Evolutionary conservation across 2,329 filamentous ascomycete species (phyloP).

Genomic region (Diaporthe sp.): DNA sequence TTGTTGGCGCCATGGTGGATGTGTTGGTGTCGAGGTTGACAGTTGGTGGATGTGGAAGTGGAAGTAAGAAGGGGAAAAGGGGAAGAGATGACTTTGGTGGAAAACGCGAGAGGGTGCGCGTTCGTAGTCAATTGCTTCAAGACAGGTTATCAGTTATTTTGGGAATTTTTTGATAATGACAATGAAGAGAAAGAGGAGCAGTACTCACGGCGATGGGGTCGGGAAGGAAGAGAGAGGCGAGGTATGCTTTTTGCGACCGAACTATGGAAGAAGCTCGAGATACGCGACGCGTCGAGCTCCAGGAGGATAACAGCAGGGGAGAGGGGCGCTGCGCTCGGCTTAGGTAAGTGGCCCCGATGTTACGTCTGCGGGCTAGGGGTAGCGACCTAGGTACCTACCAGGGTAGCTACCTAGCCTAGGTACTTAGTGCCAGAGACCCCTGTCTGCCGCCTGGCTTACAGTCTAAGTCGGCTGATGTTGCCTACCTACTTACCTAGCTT

Average conservation of each 20-base stretch:
- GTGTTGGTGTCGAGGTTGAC: neutral
- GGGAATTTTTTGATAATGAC: neutral
- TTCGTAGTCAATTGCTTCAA: constrained; percentile 21
- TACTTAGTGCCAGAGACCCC: no score
- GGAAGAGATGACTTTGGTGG: neutral
- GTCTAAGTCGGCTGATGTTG: neutral
- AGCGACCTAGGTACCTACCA: no score
- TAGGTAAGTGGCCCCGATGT: neutral
- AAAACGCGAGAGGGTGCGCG: neutral
- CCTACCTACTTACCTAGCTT: neutral
- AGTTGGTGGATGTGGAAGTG: neutral
- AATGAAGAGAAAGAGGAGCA: neutral
- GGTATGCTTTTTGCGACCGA: neutral
- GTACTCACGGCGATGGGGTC: neutral
- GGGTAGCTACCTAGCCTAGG: neutral
- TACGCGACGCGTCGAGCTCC: constrained; percentile 26
- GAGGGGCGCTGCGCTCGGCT: neutral
- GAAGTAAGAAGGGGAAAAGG: neutral
- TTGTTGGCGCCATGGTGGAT: constrained; percentile 37
- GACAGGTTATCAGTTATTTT: neutral
- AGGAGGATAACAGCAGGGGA: neutral
- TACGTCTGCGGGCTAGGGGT: neutral
- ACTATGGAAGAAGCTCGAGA: constrained; percentile 19
- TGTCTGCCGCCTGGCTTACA: neutral
- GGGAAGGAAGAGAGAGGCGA: neutral